A percentile compares a stretch with the other conserved stretches of the same genome.
Evolutionary conservation across 441 rosid genomes (phyloP).

Genomic region (Mallotus repandus): DNA sequence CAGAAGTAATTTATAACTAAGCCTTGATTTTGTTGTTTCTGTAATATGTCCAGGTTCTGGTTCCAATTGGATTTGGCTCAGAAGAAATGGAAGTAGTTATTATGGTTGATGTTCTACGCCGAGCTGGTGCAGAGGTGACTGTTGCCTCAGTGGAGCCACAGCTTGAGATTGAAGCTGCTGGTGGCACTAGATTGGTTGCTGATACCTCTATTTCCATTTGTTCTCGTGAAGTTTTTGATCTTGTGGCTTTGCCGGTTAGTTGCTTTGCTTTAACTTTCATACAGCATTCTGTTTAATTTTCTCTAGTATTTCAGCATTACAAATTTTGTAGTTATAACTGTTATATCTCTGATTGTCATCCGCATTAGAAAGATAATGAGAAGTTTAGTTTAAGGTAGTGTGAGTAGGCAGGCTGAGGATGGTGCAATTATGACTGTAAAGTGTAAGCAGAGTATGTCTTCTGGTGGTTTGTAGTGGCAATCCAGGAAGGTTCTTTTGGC

Average conservation of each 20-base stretch:
- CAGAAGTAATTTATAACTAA: neutral
- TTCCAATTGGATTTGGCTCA: slow-evolving; percentile 85
- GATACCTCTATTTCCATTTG: slow-evolving; percentile 70
- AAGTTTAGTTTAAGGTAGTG: neutral
- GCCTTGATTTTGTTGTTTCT: slow-evolving; percentile 9
- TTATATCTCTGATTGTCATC: too few species aligned
- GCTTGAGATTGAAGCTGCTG: slow-evolving; percentile 74
- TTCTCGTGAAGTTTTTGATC: slow-evolving; percentile 62
- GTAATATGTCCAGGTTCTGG: slow-evolving; percentile 53
- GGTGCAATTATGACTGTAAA: too few species aligned
- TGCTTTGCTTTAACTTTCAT: slow-evolving; percentile 17
- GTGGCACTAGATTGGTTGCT: slow-evolving; percentile 74
- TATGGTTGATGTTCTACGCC: slow-evolving; percentile 66
- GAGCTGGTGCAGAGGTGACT: slow-evolving; percentile 89
- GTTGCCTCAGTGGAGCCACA: slow-evolving; percentile 89
- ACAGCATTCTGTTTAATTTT: neutral
- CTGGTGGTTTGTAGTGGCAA: too few species aligned
- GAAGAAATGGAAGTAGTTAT: slow-evolving; percentile 97
- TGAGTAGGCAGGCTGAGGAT: too few species aligned
- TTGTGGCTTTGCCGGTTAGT: slow-evolving; percentile 88
- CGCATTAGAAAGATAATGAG: neutral
- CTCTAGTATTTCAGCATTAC: too few species aligned
- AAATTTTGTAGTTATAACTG: too few species aligned
- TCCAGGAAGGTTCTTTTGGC: neutral
- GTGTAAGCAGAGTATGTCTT: too few species aligned